Base-by-base conservation (phyloP, 2,329 filamentous ascomycete species). In the Cadophora sp. region DNA sequence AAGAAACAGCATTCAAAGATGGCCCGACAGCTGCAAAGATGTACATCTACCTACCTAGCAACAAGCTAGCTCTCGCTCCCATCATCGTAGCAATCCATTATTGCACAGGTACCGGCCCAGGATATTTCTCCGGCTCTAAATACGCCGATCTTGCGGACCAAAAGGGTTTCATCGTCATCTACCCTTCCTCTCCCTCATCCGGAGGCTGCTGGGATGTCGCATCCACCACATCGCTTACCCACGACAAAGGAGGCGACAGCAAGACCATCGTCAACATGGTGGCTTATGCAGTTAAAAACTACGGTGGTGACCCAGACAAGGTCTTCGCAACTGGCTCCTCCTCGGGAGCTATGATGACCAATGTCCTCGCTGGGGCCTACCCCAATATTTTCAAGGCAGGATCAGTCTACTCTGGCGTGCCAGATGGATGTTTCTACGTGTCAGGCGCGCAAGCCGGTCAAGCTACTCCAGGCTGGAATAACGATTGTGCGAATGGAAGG, bases 151-250 rank as follows among this genome's bases (percentile, higher is more conserved):
- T 87, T 12, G 85, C 87, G 4, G 83, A 85, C 69, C 73, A 80
- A 55, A 81, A 87, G 64, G 87, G 86, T 29, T 89, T 86, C 77
- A 88, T 91, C 63, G 82, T 86, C 69, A 86, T 89, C 74, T 89
- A 87, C 76, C 86, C 86, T 1, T 81, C 83, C 69, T 83, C 83
- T 1, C 84, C 85, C 0, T 83, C 86, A 72, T 76, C 76, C n/a
- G 86, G 80, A 14, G 79, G 77, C 71, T 89, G 87, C 79, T 89
- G 86, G 86, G 87, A 90, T 70, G 87, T 89, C 1, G 83, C 83
- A 11, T 85, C 83, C 26, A 79, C 78, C 27, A 78, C 65, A 11
- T 65, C 69, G 0, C 80, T 89, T 1, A 84, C 82, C 3, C 87
- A 87, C 72, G 81, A 85, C 65, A 86, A 85, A 8, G 86, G 87